Base-by-base conservation (phyloP, 1,139 yeast genomes). In the Yamadazyma friedrichii region DNA sequence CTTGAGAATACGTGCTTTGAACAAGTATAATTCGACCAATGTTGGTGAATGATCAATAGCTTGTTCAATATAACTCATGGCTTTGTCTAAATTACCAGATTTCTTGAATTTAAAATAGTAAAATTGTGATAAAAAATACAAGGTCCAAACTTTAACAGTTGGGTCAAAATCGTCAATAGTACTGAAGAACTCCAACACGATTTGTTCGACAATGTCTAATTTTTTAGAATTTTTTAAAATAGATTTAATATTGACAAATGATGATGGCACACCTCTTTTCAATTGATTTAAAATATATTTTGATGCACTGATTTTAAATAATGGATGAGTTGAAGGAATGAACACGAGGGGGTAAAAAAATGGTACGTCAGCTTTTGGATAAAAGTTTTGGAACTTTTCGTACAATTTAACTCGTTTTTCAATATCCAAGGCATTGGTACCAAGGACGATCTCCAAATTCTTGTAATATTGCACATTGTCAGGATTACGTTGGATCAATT, bases 291-390 rank as follows among this genome's bases (percentile, higher is more conserved):
- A 50, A 36, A 91, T 62, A 56, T 89, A 93, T 1, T 59, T 58
- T 39, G 54, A 56, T 31, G 70, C 80, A 55, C 66, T 77, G 41
- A 47, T 46, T 39, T 60, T 67, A 56, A 81, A 85, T 49, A 54
- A 50, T 9, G 67, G 58, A 37, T 59, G 61, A 9, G 75, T 73
- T 9, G 88, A 84, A 2, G 78, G 68, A 37, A 87, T 65, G 52
- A 88, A 88, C 8, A 86, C 76, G 55, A 93, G 73, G 15, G 97
- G 97, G 38, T 88, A 71, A 50, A 78, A 81, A 49, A 73, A 75
- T 27, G 95, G 89, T 25, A 94, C 84, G 56, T 89, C 96, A 1
- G 95, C 80, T 49, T 76, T 79, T 31, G 98, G 98, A 60, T 88
- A 93, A 54, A 86, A 83, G 36, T 57, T 62, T 2, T 78, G 74